Evolutionary conservation across 768 basidiomycete genomes (phyloP).

Genomic region (Russula griseocarnosa): DNA sequence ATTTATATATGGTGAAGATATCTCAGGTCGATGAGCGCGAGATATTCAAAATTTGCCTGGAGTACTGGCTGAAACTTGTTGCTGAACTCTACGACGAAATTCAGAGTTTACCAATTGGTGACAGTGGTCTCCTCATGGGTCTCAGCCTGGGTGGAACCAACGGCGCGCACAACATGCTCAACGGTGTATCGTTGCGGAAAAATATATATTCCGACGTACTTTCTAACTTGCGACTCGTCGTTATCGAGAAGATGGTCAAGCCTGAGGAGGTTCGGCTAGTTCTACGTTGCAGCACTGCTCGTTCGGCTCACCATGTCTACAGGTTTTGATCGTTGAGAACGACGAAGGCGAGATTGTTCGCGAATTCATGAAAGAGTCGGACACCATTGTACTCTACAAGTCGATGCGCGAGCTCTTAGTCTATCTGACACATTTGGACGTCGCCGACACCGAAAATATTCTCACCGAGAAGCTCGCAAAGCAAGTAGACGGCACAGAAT

Average conservation of each 20-base stretch:
- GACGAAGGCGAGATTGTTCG: constrained; percentile 99
- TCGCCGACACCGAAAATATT: constrained; percentile 93
- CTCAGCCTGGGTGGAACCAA: constrained; percentile 73
- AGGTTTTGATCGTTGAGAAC: constrained; percentile 98
- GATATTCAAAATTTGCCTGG: constrained; percentile 98
- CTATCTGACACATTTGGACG: constrained; percentile 96
- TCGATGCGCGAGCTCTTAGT: constrained; percentile 97
- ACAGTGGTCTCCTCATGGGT: constrained; percentile 83
- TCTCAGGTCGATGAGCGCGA: constrained; percentile 98
- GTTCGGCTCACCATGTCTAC: constrained; percentile 3
- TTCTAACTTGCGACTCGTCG: constrained; percentile 88
- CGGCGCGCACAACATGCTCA: constrained; percentile 61
- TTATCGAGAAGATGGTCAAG: constrained; percentile 99
- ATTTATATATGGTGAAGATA: constrained; percentile 97
- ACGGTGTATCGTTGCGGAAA: constrained; percentile 79
- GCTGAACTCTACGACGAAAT: constrained; percentile 97
- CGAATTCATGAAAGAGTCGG: constrained; percentile 98
- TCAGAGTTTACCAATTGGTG: constrained; percentile 84
- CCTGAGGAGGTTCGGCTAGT: constrained; percentile 80
- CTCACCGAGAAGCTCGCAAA: constrained; percentile 95
- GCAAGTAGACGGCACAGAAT: constrained; percentile 96
- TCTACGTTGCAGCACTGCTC: constrained; percentile 13
- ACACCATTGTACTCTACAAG: constrained; percentile 98
- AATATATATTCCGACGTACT: constrained; percentile 95
- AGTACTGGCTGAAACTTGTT: constrained; percentile 96